Percentiles rank a stretch among this genome's conserved stretches.
phyloP scores from a whole-genome alignment of 139 green algal species.

The Chlorella sp. region DNA sequence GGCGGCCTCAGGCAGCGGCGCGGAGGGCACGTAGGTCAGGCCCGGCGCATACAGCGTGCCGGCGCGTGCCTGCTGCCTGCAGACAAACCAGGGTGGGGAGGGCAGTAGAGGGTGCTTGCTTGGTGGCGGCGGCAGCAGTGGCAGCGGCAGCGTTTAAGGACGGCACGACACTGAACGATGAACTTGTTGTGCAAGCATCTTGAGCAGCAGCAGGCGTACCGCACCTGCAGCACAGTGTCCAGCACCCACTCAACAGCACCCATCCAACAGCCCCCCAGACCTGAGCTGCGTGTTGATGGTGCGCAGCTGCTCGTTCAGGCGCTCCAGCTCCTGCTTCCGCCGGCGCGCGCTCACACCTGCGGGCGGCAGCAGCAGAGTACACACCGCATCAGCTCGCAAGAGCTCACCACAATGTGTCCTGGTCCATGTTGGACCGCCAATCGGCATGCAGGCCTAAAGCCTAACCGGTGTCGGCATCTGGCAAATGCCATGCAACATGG shows the following conservation, averaged over 20 bases:
- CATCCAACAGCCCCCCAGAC: no score
- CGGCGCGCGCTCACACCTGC: conserved; percentile 78
- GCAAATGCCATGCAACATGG: no score
- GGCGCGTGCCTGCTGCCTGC: conserved; percentile 85
- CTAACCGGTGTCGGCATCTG: no score
- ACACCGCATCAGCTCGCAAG: not conserved
- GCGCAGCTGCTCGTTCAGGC: conserved; percentile 92
- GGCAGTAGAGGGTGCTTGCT: not conserved
- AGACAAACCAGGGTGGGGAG: not conserved
- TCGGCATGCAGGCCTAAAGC: no score
- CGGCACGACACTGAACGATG: no score
- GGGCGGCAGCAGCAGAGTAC: not conserved
- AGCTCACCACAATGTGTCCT: no score
- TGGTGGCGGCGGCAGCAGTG: no score
- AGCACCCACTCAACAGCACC: no score
- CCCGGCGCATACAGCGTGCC: conserved; percentile 90
- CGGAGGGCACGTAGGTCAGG: conserved; percentile 70
- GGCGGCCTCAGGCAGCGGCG: not conserved
- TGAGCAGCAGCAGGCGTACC: no score
- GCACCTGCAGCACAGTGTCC: no score
- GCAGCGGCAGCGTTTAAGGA: not conserved
- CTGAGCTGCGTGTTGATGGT: conserved; percentile 92
- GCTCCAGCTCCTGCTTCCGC: conserved; percentile 90
- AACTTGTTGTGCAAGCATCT: no score
- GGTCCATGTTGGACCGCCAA: no score